Conservation (phyloP, 768 basidiomycete species). For the Pilatotrama ljubarskyi region DNA sequence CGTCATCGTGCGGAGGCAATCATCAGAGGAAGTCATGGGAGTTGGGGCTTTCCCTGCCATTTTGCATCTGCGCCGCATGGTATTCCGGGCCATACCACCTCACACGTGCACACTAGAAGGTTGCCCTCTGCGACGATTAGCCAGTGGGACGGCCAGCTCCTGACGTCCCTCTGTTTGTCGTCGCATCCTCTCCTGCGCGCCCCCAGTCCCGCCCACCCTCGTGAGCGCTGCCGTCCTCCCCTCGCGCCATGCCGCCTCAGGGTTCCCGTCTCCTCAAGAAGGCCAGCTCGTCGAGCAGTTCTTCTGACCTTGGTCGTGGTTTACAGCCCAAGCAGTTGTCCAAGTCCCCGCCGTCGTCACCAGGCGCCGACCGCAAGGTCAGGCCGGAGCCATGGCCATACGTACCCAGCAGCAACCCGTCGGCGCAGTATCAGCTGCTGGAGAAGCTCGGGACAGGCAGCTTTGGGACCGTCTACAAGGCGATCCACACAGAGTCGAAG, state of each 20-base stretch:
- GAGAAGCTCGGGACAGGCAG: slow-evolving; percentile 98
- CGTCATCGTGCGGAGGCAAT: slow-evolving; percentile 17
- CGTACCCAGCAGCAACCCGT: slow-evolving; percentile 75
- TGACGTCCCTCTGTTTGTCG: slow-evolving; percentile 7
- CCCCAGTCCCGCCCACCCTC: slow-evolving; percentile 23
- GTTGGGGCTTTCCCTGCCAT: slow-evolving; percentile 12
- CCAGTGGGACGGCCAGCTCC: slow-evolving; percentile 5
- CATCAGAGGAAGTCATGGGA: slow-evolving; percentile 16
- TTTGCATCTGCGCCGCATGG: slow-evolving; percentile 14
- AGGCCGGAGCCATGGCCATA: slow-evolving; percentile 60
- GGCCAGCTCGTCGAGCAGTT: slow-evolving; percentile 34
- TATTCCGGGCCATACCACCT: slow-evolving; percentile 8
- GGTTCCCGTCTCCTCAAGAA: slow-evolving; percentile 45
- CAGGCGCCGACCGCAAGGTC: slow-evolving; percentile 43
- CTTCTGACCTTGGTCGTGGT: slow-evolving; percentile 25
- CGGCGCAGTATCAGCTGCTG: slow-evolving; percentile 87
- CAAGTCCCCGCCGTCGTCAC: slow-evolving; percentile 50
- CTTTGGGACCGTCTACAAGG: slow-evolving; percentile 98
- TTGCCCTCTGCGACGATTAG: slow-evolving; percentile 17
- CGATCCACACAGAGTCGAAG: slow-evolving; percentile 90
- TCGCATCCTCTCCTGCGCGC: slow-evolving; percentile 14
- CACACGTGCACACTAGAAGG: slow-evolving; percentile 29
- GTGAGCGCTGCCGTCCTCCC: slow-evolving; percentile 3
- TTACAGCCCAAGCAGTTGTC: slow-evolving; percentile 28
- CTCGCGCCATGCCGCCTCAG: slow-evolving; percentile 44